A percentile compares a stretch with the other conserved stretches of the same genome.
phyloP scores from a whole-genome alignment of 192 early-diverging fungal genomes.

The Coemansia sp. region DNA sequence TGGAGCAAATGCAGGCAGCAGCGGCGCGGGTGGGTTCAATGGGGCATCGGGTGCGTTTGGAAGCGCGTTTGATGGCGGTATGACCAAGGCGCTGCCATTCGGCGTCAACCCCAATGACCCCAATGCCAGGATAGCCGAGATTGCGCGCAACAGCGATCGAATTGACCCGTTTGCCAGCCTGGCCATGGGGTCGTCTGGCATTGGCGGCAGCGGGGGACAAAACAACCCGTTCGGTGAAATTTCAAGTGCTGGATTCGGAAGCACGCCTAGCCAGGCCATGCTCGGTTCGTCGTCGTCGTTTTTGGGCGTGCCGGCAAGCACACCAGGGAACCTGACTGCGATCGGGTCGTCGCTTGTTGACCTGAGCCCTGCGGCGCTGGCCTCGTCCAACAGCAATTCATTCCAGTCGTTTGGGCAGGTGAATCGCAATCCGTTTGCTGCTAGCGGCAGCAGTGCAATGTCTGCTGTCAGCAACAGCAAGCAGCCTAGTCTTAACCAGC shows the following conservation, averaged over 20 bases:
- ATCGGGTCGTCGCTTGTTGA: slow-evolving; percentile 37
- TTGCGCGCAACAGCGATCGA: slow-evolving; percentile 54
- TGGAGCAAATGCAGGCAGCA: neutral
- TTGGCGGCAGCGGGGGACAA: neutral
- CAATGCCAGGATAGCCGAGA: slow-evolving; percentile 47
- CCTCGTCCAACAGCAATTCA: slow-evolving; percentile 14
- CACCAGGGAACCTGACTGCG: slow-evolving; percentile 2
- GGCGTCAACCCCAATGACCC: slow-evolving; percentile 34
- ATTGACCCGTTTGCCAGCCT: slow-evolving; percentile 58
- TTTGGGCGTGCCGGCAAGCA: slow-evolving; percentile 3
- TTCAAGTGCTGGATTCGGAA: slow-evolving; percentile 2
- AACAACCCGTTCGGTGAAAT: slow-evolving; percentile 34
- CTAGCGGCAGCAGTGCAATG: neutral
- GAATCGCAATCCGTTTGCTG: slow-evolving; percentile 49
- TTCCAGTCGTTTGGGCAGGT: slow-evolving; percentile 43
- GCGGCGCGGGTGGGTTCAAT: slow-evolving; percentile 12
- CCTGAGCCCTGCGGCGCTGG: slow-evolving; percentile 26
- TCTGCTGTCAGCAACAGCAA: neutral
- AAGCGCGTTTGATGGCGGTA: slow-evolving; percentile 52
- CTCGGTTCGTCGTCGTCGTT: slow-evolving; percentile 4
- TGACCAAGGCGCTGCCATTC: slow-evolving; percentile 40
- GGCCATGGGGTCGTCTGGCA: slow-evolving; percentile 33
- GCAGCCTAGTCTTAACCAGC: slow-evolving; percentile 46
- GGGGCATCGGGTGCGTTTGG: slow-evolving; percentile 44
- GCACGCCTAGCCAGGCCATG: slow-evolving; percentile 8